A percentile compares a stretch with the other conserved stretches of the same genome.
Conservation (phyloP, 192 early-diverging fungal genomes). For the Umbelopsis vinacea region DNA sequence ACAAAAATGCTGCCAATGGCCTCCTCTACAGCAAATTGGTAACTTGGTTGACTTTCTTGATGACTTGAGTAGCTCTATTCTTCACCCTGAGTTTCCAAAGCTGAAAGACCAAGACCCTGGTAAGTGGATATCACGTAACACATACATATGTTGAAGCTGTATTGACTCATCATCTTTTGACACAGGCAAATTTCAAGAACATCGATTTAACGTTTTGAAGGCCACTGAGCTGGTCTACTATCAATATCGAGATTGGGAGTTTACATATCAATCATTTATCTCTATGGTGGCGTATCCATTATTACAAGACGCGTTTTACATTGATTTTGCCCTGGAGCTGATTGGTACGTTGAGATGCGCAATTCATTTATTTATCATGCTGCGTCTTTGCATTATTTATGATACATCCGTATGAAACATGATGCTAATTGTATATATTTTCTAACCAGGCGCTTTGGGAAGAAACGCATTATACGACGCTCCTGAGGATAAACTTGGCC, state of each 20-base stretch:
- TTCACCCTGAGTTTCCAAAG: neutral
- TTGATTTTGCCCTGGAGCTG: conserved; percentile 14
- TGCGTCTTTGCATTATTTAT: too few species aligned
- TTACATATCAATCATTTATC: conserved; percentile 5
- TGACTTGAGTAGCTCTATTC: neutral
- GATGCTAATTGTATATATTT: too few species aligned
- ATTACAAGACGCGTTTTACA: neutral
- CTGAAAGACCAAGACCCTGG: neutral
- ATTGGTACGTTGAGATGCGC: neutral
- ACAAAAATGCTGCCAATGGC: neutral
- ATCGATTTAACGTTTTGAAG: conserved; percentile 6
- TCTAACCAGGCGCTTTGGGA: neutral
- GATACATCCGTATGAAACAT: too few species aligned
- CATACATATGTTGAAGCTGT: neutral
- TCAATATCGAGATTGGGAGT: conserved; percentile 11
- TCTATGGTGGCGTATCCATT: conserved; percentile 1
- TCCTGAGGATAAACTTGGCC: conserved; percentile 1
- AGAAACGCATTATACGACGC: neutral
- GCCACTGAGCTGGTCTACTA: conserved; percentile 17
- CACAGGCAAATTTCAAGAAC: neutral
- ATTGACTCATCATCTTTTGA: neutral
- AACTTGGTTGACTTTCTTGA: conserved; percentile 9
- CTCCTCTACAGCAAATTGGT: neutral
- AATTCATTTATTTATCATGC: neutral
- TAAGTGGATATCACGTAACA: neutral